These are phyloP conservation scores for Euptelea pleiosperma DNA, from an alignment of 164 flowering plant genomes.

Conservation along the genomic window DNA sequence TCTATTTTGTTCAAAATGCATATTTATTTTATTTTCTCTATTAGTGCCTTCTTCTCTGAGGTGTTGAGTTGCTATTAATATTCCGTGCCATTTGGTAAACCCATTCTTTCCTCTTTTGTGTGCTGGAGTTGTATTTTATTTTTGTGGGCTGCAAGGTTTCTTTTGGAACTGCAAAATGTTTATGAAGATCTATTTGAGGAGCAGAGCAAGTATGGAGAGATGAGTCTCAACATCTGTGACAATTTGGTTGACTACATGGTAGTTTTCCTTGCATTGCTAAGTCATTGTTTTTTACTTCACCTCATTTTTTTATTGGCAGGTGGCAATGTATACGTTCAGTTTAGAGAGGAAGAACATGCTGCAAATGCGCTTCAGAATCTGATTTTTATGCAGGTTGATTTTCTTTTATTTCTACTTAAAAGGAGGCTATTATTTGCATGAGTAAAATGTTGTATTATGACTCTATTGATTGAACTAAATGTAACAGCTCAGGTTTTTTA, in stretches of 20 bases:
- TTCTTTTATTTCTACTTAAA: not conserved
- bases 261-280: constrained; percentile 7
- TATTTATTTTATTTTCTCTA: too few species aligned
- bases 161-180: constrained; percentile 47
- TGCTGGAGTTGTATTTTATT: not conserved
- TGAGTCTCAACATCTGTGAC: constrained; percentile 82
- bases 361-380: constrained; percentile 66
- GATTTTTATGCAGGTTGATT: constrained; percentile 69
- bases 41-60: too few species aligned
- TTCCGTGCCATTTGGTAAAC: not conserved
- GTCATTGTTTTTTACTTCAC: not conserved
- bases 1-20: too few species aligned
- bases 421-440: too few species aligned
- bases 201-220: constrained; percentile 80
- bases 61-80: not conserved
- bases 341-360: constrained; percentile 87
- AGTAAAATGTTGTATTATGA: too few species aligned
- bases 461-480: too few species aligned
- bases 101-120: not conserved
- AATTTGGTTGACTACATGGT: constrained; percentile 94
- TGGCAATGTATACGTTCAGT: constrained; percentile 92
- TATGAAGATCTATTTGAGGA: constrained; percentile 88
- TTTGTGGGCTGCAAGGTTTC: not conserved
- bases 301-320: constrained; percentile 35
- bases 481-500: too few species aligned